A percentile compares a stretch with the other conserved stretches of the same genome.
Evolutionary conservation across 1,284 basidiomycete genomes (phyloP).

Genomic region (Cutaneotrichosporon sp.): DNA sequence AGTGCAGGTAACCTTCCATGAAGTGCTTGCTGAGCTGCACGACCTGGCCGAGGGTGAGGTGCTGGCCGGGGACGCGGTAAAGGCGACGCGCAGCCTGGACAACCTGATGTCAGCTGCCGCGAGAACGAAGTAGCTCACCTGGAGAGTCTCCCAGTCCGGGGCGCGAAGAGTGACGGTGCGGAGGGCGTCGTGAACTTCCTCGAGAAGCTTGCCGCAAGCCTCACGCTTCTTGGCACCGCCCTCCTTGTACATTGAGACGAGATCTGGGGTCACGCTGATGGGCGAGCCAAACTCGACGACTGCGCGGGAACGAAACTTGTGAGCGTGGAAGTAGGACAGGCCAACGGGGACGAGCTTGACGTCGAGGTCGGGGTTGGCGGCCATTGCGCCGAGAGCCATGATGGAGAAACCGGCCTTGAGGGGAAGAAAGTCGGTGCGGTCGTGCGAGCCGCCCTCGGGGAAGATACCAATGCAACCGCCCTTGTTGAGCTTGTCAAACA

Average conservation of each 20-base stretch:
- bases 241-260: slow-evolving; percentile 83
- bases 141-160: slow-evolving; percentile 95
- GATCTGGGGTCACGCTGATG: slow-evolving; percentile 76
- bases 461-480: slow-evolving; percentile 93
- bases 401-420: slow-evolving; percentile 93
- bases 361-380: slow-evolving; percentile 73
- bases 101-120: slow-evolving; percentile 61
- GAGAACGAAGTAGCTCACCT: slow-evolving; percentile 56
- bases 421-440: slow-evolving; percentile 87
- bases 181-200: slow-evolving; percentile 89
- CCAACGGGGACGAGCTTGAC: slow-evolving; percentile 94
- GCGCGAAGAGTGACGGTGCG: slow-evolving; percentile 95
- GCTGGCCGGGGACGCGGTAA: slow-evolving; percentile 91
- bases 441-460: slow-evolving; percentile 96
- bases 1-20: slow-evolving; percentile 86
- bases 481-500: slow-evolving; percentile 80
- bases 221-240: slow-evolving; percentile 86
- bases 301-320: slow-evolving; percentile 88
- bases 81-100: slow-evolving; percentile 93
- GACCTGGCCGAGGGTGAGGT: slow-evolving; percentile 89
- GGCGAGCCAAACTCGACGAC: slow-evolving; percentile 96
- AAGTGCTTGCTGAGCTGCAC: slow-evolving; percentile 95
- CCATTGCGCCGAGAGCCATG: slow-evolving; percentile 98
- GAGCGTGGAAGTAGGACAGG: slow-evolving; percentile 90
- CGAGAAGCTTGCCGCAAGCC: slow-evolving; percentile 82